These are phyloP conservation scores for Blumeriella jaapii DNA, from an alignment of 2,329 filamentous ascomycete species.

Conservation along the genomic window DNA sequence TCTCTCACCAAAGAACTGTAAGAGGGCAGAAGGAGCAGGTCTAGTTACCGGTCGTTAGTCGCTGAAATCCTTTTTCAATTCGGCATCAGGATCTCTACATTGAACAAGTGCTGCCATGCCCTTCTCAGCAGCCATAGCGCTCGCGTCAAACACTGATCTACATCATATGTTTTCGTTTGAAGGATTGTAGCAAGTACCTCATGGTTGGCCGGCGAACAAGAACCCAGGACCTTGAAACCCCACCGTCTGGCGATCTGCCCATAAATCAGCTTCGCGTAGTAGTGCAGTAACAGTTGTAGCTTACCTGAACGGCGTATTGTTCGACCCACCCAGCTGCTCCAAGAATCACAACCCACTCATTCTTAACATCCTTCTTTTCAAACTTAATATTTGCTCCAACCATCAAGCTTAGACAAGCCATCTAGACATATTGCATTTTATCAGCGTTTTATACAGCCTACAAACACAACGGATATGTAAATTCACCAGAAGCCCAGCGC, in stretches of 20 bases:
- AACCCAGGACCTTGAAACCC: slow-evolving; percentile 30
- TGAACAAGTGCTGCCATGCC: slow-evolving; percentile 26
- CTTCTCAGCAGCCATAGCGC: slow-evolving; percentile 22
- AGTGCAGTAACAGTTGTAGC: background rate
- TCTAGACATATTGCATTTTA: no score
- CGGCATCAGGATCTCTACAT: slow-evolving; percentile 13
- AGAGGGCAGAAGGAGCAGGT: slow-evolving; percentile 5
- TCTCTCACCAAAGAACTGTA: background rate
- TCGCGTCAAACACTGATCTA: slow-evolving; percentile 27
- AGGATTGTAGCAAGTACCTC: slow-evolving; percentile 3
- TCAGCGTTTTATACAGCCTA: no score
- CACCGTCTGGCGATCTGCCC: slow-evolving; percentile 27
- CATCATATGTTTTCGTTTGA: slow-evolving; percentile 15
- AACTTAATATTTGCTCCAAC: slow-evolving; percentile 22
- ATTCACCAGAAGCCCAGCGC: slow-evolving; percentile 28
- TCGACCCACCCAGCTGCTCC: slow-evolving; percentile 29
- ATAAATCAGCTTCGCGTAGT: no score
- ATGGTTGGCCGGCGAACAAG: slow-evolving; percentile 27
- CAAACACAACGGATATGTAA: no score
- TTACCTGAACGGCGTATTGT: slow-evolving; percentile 27
- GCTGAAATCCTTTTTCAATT: slow-evolving; percentile 26
- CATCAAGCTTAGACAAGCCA: slow-evolving; percentile 27
- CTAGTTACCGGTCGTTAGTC: slow-evolving; percentile 30
- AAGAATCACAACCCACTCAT: slow-evolving; percentile 30
- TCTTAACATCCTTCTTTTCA: slow-evolving; percentile 7